Evolutionary conservation across 805 yeast genomes (phyloP).

Genomic region (Metschnikowia vanudenii): DNA sequence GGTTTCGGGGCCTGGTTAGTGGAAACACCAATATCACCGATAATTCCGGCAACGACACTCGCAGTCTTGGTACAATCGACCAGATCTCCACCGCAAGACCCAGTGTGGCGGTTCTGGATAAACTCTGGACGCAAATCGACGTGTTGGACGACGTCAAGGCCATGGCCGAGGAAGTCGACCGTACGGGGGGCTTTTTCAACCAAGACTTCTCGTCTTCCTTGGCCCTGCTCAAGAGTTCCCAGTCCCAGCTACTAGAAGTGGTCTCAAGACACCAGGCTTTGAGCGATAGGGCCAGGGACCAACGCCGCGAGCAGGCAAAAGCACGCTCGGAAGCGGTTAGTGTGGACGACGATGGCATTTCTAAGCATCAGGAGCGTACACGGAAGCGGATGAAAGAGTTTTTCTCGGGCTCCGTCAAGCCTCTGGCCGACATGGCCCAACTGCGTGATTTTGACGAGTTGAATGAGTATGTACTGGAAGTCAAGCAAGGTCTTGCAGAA

Average conservation of each 20-base stretch:
- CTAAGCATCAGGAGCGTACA: constrained; percentile 14
- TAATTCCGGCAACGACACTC: constrained; percentile 11
- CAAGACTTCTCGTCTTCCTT: constrained; percentile 51
- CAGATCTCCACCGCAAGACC: constrained; percentile 56
- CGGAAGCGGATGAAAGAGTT: constrained; percentile 18
- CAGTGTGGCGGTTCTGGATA: constrained; percentile 65
- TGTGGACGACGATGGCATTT: constrained; percentile 11
- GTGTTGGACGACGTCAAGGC: constrained; percentile 75
- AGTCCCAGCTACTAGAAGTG: constrained; percentile 38
- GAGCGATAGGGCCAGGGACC: constrained; percentile 18
- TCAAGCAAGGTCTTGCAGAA: constrained; percentile 47
- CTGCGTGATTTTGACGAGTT: constrained; percentile 48
- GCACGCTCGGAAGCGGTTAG: constrained; percentile 6
- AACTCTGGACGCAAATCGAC: constrained; percentile 84
- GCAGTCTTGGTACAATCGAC: constrained; percentile 39
- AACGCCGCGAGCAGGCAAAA: constrained; percentile 13
- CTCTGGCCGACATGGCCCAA: constrained; percentile 25
- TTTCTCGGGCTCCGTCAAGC: constrained; percentile 16
- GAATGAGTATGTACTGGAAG: constrained; percentile 47
- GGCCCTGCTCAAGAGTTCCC: constrained; percentile 54
- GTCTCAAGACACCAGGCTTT: constrained; percentile 30
- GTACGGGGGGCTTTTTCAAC: constrained; percentile 51
- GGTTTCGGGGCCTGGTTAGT: constrained; percentile 14
- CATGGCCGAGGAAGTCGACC: constrained; percentile 47
- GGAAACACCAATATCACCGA: constrained; percentile 23